Conservation (phyloP, 225 moss, liverwort and hornwort species). For the Sphagnum tenellum region DNA sequence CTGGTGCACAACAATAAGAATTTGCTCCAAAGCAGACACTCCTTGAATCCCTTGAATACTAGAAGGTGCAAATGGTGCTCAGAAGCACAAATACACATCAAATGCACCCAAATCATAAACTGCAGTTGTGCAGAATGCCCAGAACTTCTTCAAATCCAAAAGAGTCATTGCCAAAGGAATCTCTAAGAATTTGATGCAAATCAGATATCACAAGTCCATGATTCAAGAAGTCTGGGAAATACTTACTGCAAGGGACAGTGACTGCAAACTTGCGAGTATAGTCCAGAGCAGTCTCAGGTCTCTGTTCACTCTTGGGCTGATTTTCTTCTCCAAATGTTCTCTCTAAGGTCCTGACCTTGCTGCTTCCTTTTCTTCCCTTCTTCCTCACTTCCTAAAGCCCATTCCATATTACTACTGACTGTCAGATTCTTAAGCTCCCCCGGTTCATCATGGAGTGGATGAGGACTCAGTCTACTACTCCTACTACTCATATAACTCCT, state of each 20-base stretch:
- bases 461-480: slow-evolving; percentile 8
- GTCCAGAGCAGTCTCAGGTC: neutral
- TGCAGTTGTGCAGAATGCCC: too few species aligned
- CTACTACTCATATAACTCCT: slow-evolving; percentile 16
- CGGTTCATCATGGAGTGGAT: slow-evolving; percentile 6
- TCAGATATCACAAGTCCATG: too few species aligned
- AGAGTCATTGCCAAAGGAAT: neutral
- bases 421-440: slow-evolving; percentile 7
- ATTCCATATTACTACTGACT: slow-evolving; percentile 6
- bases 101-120: too few species aligned
- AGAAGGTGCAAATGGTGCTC: neutral
- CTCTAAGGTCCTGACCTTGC: slow-evolving; percentile 34
- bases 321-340: slow-evolving; percentile 6
- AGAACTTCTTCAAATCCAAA: neutral
- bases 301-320: too few species aligned
- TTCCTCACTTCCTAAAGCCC: slow-evolving; percentile 13
- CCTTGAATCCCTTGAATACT: neutral
- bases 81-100: too few species aligned
- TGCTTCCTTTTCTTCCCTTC: slow-evolving; percentile 30
- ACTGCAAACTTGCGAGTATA: slow-evolving; percentile 17
- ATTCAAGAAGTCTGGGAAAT: too few species aligned
- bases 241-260: slow-evolving; percentile 20
- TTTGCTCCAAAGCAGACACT: too few species aligned
- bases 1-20: too few species aligned
- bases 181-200: neutral